Evolutionary conservation across 805 yeast species (phyloP).

Genomic region (Yamadazyma phyllophila): DNA sequence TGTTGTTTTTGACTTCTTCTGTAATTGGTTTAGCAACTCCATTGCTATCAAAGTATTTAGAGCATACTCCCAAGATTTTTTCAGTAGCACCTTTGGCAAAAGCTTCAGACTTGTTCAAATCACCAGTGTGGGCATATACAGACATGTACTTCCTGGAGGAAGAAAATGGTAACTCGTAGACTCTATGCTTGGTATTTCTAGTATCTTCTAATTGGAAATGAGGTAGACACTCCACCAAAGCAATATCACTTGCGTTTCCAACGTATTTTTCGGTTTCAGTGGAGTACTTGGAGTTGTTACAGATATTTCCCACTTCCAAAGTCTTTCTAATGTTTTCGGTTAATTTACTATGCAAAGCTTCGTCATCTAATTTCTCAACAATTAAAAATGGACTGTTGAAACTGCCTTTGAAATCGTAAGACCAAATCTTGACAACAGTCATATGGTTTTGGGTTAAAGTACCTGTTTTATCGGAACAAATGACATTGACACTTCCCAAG

Average conservation of each 20-base stretch:
- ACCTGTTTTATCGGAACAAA: slow-evolving; percentile 83
- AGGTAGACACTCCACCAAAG: slow-evolving; percentile 71
- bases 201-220: slow-evolving; percentile 71
- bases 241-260: slow-evolving; percentile 96
- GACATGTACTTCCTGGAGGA: slow-evolving; percentile 90
- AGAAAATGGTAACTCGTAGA: slow-evolving; percentile 78
- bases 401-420: slow-evolving; percentile 53
- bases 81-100: slow-evolving; percentile 92
- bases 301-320: slow-evolving; percentile 65
- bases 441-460: slow-evolving; percentile 88
- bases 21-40: slow-evolving; percentile 63
- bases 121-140: slow-evolving; percentile 62
- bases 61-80: slow-evolving; percentile 59
- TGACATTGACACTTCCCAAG: slow-evolving; percentile 89
- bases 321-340: slow-evolving; percentile 55
- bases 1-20: slow-evolving; percentile 44
- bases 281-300: slow-evolving; percentile 73
- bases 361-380: slow-evolving; percentile 48
- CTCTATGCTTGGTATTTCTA: slow-evolving; percentile 58
- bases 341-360: slow-evolving; percentile 41
- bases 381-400: slow-evolving; percentile 40
- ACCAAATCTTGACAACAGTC: slow-evolving; percentile 85
- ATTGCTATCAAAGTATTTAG: slow-evolving; percentile 53
- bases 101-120: slow-evolving; percentile 52
- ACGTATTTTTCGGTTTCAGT: slow-evolving; percentile 65